Percentiles rank a stretch among this genome's conserved stretches.
These are phyloP conservation scores for Colletotrichum cuscutae DNA, from an alignment of 2,329 filamentous ascomycete species.

Conservation along the genomic window DNA sequence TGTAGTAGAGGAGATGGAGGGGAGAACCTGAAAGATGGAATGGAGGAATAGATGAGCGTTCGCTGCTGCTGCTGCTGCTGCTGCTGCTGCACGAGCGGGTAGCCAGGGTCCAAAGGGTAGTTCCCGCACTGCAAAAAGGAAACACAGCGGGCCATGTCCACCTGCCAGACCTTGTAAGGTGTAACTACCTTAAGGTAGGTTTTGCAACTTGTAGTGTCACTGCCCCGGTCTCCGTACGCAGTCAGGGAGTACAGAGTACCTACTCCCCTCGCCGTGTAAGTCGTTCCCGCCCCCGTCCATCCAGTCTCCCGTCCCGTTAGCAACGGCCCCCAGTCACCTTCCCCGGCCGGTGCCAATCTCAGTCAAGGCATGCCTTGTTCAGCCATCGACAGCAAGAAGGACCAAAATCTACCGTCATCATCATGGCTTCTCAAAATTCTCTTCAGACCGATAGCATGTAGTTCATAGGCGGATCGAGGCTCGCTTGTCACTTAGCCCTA, in stretches of 20 bases:
- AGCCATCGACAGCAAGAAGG: background rate
- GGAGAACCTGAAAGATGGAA: background rate
- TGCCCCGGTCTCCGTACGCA: no score
- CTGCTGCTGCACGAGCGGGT: slow-evolving; percentile 54
- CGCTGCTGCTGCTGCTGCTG: slow-evolving; percentile 49
- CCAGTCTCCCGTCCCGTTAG: background rate
- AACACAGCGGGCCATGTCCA: slow-evolving; percentile 15
- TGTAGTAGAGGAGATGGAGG: background rate
- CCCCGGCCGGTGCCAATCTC: background rate
- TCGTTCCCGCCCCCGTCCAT: background rate
- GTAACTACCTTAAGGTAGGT: background rate
- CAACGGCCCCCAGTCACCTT: background rate
- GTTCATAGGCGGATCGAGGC: no score
- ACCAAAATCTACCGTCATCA: background rate
- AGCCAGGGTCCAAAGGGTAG: slow-evolving; percentile 49
- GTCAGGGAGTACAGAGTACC: no score
- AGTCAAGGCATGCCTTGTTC: background rate
- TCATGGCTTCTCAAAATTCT: background rate
- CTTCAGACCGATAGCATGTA: background rate
- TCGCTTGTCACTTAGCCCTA: background rate
- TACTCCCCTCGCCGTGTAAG: background rate
- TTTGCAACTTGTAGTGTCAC: no score
- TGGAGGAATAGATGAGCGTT: slow-evolving; percentile 20
- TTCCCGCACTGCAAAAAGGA: slow-evolving; percentile 36
- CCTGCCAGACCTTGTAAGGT: slow-evolving; percentile 1